Conservation (phyloP, 2,329 filamentous ascomycete species). For the Fusarium tuaranense region DNA sequence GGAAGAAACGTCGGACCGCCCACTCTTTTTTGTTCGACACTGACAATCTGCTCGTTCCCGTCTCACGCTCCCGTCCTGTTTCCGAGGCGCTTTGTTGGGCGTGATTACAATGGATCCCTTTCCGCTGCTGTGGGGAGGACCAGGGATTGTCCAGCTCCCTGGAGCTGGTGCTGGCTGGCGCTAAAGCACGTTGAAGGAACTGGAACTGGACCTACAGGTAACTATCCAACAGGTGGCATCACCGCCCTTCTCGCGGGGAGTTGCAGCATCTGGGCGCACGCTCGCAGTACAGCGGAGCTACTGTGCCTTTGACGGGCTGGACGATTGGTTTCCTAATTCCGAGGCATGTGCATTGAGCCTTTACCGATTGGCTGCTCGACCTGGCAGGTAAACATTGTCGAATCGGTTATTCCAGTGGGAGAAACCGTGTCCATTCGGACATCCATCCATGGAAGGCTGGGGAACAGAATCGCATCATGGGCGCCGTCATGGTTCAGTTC, state of each 20-base stretch:
- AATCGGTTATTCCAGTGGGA: background rate
- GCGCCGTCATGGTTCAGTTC: background rate
- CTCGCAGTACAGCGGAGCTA: conserved; percentile 11
- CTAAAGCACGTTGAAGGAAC: conserved; percentile 13
- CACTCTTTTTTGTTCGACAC: background rate
- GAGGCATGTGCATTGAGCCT: conserved; percentile 23
- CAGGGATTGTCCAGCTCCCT: conserved; percentile 22
- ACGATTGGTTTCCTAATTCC: conserved; percentile 1
- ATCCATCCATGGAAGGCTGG: background rate
- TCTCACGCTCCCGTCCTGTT: background rate
- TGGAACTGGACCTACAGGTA: conserved; percentile 9
- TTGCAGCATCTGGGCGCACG: background rate
- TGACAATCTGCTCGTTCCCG: background rate
- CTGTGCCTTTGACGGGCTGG: conserved; percentile 5
- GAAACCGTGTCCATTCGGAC: conserved; percentile 8
- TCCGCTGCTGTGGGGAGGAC: conserved; percentile 15
- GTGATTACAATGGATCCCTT: background rate
- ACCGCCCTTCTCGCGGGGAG: conserved; percentile 2
- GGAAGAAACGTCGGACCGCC: conserved; percentile 25
- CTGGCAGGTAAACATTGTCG: background rate
- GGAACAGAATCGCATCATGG: background rate
- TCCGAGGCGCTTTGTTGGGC: background rate
- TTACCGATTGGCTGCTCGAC: conserved; percentile 12
- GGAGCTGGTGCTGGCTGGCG: conserved; percentile 25
- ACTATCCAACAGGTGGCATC: conserved; percentile 29